Evolutionary conservation across 805 yeast species (phyloP), one percentile per base, ranked within the genome.

Genomic region (Alloascoidea africana): DNA sequence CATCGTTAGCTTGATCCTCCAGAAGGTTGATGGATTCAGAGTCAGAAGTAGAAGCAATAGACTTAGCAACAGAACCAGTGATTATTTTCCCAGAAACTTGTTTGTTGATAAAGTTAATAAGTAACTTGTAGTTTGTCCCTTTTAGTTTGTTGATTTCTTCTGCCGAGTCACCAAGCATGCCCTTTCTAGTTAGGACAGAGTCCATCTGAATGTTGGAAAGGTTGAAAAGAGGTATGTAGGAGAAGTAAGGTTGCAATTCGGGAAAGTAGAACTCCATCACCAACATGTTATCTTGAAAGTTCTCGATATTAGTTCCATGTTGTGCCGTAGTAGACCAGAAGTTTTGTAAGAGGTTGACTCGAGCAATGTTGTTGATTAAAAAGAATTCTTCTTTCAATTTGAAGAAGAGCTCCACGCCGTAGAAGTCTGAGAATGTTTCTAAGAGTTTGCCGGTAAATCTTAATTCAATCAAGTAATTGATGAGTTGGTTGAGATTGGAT

Each of bases 291-390:
- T 43, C 36, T 34, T 39, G 33, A n/a, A 27, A 34, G 3, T 38
- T 41, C 8, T 16, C 23, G 3, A 39, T 41, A 15, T 38, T 47
- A 2, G 44, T 44, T 23, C 68, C 66, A 2, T 58, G n/a, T 8
- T 8, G n/a, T 8, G 30, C 30, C 8, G 30, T n/a, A 23, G 8
- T n/a, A n/a, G 30, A 23, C 13, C 8, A 23, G n/a, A 23, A 23
- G 13, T 23, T n/a, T 23, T 23, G 30, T 23, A 23, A 23, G n/a
- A 23, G 30, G n/a, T 23, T 23, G n/a, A n/a, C n/a, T n/a, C 30
- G 8, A 23, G 30, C n/a, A n/a, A 23, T 23, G 30, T 8, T n/a
- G n/a, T n/a, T 23, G n/a, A 23, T 8, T 8, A n/a, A 23, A 8
- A n/a, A 23, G 30, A 8, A 23, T 8, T n/a, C n/a, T 23, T 8